Evolutionary conservation across 805 yeast genomes (phyloP), one percentile per base, ranked within the genome.

Genomic region (Saturnispora kantuleensis): DNA sequence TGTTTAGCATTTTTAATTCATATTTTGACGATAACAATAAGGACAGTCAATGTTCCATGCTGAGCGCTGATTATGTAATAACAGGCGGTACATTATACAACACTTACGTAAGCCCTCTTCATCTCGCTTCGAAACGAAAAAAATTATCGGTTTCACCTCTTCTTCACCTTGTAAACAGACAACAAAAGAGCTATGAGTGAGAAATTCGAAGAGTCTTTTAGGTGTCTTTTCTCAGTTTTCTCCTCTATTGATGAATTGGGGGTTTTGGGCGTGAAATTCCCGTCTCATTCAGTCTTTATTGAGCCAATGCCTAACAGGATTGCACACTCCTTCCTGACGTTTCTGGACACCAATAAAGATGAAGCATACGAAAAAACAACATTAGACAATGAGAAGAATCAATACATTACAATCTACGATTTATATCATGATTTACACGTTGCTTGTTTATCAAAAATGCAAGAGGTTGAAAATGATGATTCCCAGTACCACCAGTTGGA

Each of bases 401-500:
- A 62, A 13, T 81, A 81, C 54, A 55, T 57, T 9, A 63, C 73
- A 1, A 66, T 81, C 6, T 82, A 80, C 53, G 65, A 65, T 36
- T 55, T 84, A 10, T 83, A 68, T 53, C 90, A 84, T 55, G 95
- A 84, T 58, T 56, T 84, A 38, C 79, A 72, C 47, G 61, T 80
- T 13, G 75, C 79, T 0, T 65, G 79, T 32, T 68, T 75, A 10
- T 54, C 68, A n/a, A 60, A 67, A 31, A 67, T 82, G 21, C 63
- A 69, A 36, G 63, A 69, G 34, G 65, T 70, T 46, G 69, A 70
- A 17, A 65, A 75, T 15, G 82, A 83, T 1, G 58, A 74, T 1
- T 54, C 62, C 4, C 58, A 60, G 3, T 83, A 84, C 51, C 60
- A 62, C 13, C 63, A 70, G 47, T 68, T 80, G 39, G 90, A 84